Evolutionary conservation across 805 yeast genomes (phyloP), one percentile per base, ranked within the genome.

Genomic region (Saccharomycopsis sp.): DNA sequence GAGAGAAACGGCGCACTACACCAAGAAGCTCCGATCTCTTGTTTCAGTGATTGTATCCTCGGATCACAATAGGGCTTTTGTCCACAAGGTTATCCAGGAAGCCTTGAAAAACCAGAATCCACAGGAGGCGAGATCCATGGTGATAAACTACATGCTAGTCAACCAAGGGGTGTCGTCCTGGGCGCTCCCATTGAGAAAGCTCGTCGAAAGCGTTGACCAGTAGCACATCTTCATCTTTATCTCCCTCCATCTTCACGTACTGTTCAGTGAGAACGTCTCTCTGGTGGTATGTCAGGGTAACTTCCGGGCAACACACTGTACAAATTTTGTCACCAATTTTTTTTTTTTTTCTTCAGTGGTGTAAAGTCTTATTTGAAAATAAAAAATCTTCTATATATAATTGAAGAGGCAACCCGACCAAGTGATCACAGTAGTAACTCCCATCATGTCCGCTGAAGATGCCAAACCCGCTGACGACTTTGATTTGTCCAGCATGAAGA

Each of bases 151-250:
- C 63, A 75, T 78, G 73, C 61, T 78, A 59, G 51, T 60, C 2
- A 73, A 76, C 50, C 68, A 66, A 32, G 77, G 81, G 1, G 71
- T 73, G 8, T 65, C 75, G 38, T 57, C 60, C 18, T 82, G 94
- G 94, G 74, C 82, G 46, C 65, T 74, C 19, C 80, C 88, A 3
- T 61, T 82, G 39, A 68, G 77, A 38, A 77, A 77, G 53, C 56
- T 80, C 3, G 50, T 73, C 12, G 73, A 71, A 40, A 38, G 36
- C 26, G 34, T 40, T n/a, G 23, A 10, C 15, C 18, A 13, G 34
- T 9, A n/a, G n/a, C n/a, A n/a, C n/a, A n/a, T n/a, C n/a, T n/a
- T n/a, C n/a, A n/a, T n/a, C n/a, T n/a, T n/a, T n/a, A n/a, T n/a
- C n/a, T n/a, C n/a, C n/a, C n/a, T n/a, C n/a, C n/a, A n/a, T n/a